These are phyloP conservation scores for Talaromyces thailandensis DNA, from an alignment of 495 filamentous ascomycete genomes.

Conservation along the genomic window DNA sequence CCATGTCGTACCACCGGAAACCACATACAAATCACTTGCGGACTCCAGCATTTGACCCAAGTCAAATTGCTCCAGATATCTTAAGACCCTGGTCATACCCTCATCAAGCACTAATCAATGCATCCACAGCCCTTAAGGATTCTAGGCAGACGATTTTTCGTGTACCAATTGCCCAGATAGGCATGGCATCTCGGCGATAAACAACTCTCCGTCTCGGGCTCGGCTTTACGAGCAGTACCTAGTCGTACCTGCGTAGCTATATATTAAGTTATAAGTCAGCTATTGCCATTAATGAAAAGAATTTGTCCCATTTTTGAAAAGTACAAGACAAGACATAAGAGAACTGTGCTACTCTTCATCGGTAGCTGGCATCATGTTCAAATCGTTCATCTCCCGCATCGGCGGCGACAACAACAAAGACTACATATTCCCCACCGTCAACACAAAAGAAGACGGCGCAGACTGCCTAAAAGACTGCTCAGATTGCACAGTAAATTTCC, in stretches of 20 bases:
- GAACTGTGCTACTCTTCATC: background rate
- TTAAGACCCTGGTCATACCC: background rate
- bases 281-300: background rate
- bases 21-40: background rate
- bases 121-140: background rate
- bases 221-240: background rate
- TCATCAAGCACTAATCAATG: background rate
- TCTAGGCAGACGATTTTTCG: background rate
- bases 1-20: background rate
- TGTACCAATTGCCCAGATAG: background rate
- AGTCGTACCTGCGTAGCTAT: background rate
- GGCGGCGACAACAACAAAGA: slow-evolving; percentile 14
- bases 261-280: background rate
- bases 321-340: background rate
- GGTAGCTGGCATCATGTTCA: slow-evolving; percentile 19
- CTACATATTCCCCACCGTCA: slow-evolving; percentile 45
- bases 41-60: background rate
- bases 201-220: background rate
- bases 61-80: background rate
- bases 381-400: slow-evolving; percentile 19
- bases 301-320: background rate
- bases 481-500: slow-evolving; percentile 65
- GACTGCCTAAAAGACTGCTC: slow-evolving; percentile 83
- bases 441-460: slow-evolving; percentile 63
- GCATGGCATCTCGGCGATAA: background rate